These are phyloP conservation scores for Colletotrichum sp. DNA, from an alignment of 2,329 filamentous ascomycete species.

Conservation along the genomic window DNA sequence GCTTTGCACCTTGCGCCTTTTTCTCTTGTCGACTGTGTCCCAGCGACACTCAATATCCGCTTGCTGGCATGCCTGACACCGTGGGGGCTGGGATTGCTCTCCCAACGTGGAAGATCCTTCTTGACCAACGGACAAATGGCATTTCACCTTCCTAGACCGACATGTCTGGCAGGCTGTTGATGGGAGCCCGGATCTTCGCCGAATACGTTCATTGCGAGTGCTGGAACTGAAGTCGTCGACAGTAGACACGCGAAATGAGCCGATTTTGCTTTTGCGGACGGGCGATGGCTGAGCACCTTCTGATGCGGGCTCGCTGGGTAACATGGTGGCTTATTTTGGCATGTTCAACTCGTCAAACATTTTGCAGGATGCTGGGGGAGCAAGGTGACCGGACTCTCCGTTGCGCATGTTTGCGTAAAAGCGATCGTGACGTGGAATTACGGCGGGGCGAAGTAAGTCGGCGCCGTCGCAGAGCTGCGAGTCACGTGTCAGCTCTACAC, in stretches of 20 bases:
- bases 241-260: not conserved
- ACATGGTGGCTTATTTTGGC: not conserved
- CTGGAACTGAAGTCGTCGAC: not conserved
- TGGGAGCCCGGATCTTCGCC: not conserved
- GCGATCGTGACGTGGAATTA: not conserved
- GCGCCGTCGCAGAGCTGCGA: not conserved
- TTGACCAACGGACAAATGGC: not conserved
- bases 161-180: not conserved
- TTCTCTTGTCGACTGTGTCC: not conserved
- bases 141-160: not conserved
- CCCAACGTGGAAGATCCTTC: not conserved
- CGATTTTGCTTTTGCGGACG: not conserved
- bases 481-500: not conserved
- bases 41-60: not conserved
- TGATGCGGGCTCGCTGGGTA: not conserved
- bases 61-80: not conserved
- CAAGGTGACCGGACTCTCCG: fast-evolving
- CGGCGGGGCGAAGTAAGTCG: not conserved
- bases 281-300: not conserved
- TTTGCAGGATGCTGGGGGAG: not conserved
- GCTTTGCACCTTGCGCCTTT: not conserved
- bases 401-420: not conserved
- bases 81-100: not conserved
- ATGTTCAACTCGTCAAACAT: not conserved
- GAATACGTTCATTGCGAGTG: not conserved